Evolutionary conservation across 2,329 filamentous ascomycete species (phyloP), one percentile per base, ranked within the genome.

Genomic region (Diaporthe velutina): DNA sequence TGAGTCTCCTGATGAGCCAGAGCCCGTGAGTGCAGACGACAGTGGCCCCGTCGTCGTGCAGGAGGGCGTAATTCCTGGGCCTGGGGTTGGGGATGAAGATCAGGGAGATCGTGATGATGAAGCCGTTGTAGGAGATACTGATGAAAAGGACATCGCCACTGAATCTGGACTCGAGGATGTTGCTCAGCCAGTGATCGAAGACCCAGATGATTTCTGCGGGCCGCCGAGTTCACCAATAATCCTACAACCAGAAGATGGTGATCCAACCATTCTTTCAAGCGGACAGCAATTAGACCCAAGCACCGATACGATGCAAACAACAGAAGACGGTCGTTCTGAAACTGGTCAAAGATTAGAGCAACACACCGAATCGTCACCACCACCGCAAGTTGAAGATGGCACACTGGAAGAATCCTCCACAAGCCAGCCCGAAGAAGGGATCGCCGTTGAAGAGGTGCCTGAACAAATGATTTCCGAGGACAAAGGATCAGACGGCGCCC

Each of bases 61-160:
- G 61, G 61, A 70, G 61, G 73, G 73, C 73, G 70, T 73, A 54
- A 61, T 70, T 48, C 15, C 48, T 40, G 68, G 73, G 75, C 70
- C 75, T 42, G 75, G 73, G 55, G 73, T 66, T 57, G 60, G 68
- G 68, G 42, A 64, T 30, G 68, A 67, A 57, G 61, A 75, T 42
- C 60, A 28, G 50, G 61, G 71, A 73, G 75, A 76, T 76, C 75
- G 64, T 76, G 54, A 64, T 76, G 66, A 66, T 70, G 74, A 52
- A 67, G 75, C 70, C 68, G 55, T 64, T 66, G 57, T 70, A 54
- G 33, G 55, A 70, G 73, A 73, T 73, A 57, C 75, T 76, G 75
- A 76, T 68, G 64, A 72, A 71, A 72, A 74, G 48, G 73, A 70
- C 17, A 76, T 25, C 68, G 15, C 55, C 61, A 66, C 54, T 73